Conservation (phyloP, 495 filamentous ascomycete genomes). For the Cenococcum geophilum region DNA sequence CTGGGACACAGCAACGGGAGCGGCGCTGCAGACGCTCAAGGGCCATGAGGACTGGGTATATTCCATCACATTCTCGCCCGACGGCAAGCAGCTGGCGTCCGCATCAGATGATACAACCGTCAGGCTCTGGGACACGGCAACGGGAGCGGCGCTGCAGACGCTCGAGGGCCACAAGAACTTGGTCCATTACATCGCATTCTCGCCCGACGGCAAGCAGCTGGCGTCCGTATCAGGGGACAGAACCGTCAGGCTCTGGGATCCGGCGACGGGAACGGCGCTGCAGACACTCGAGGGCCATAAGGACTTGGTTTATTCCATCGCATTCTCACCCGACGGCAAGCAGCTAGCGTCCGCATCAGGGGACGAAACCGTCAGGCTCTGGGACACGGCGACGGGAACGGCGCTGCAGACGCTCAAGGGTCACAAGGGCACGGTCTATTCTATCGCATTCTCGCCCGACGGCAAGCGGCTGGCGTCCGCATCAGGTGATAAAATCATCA, state of each 20-base stretch:
- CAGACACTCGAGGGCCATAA: neutral
- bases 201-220: neutral
- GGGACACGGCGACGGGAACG: neutral
- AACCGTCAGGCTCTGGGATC: neutral
- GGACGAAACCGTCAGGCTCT: neutral
- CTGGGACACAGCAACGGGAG: neutral
- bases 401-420: neutral
- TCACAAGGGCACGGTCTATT: too few species aligned
- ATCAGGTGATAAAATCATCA: neutral
- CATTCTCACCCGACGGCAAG: neutral
- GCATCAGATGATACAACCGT: neutral
- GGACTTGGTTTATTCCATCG: neutral
- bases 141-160: neutral
- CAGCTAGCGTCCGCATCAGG: neutral
- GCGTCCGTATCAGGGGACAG: neutral
- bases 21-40: neutral
- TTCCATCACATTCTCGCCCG: neutral
- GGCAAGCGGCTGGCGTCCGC: neutral
- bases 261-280: neutral
- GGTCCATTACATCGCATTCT: neutral
- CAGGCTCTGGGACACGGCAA: neutral
- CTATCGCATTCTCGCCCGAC: conserved; percentile 1
- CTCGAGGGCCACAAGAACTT: too few species aligned
- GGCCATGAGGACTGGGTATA: neutral
- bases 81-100: neutral